Evolutionary conservation across 768 basidiomycete species (phyloP).

Genomic region (Amanita pseudoporphyria): DNA sequence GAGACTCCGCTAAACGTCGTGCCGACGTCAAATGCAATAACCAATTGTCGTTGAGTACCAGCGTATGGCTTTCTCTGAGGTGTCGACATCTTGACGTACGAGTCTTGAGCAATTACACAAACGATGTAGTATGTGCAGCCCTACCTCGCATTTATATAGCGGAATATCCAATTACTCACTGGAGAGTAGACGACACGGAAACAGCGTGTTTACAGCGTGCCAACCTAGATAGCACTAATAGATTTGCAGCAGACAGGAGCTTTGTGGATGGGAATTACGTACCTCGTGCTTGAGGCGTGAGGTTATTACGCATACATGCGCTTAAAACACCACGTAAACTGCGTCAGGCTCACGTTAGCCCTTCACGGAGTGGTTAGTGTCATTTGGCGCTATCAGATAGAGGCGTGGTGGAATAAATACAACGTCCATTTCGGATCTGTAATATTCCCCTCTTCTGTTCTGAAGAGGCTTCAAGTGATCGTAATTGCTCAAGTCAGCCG

Average conservation of each 20-base stretch:
- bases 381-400: too few relatives aligned
- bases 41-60: constrained; percentile 30
- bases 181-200: neutral
- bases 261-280: neutral
- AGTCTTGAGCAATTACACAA: neutral
- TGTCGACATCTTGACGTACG: constrained; percentile 10
- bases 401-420: too few relatives aligned
- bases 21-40: constrained; percentile 43
- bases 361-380: too few relatives aligned
- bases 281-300: neutral
- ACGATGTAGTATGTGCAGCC: neutral
- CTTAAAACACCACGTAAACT: neutral
- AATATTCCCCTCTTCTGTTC: too few relatives aligned
- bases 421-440: too few relatives aligned
- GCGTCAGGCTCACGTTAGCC: too few relatives aligned
- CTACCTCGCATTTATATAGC: neutral
- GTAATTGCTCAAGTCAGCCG: too few relatives aligned
- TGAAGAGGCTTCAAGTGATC: too few relatives aligned
- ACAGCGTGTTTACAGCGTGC: neutral
- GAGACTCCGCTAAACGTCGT: constrained; percentile 39
- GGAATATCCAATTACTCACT: neutral
- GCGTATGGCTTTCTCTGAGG: constrained; percentile 24
- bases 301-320: neutral
- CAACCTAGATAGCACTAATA: too few relatives aligned
- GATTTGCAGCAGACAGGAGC: too few relatives aligned